These are phyloP conservation scores for Ilex aquifolium DNA, from an alignment of 257 asterid genomes.

Conservation along the genomic window DNA sequence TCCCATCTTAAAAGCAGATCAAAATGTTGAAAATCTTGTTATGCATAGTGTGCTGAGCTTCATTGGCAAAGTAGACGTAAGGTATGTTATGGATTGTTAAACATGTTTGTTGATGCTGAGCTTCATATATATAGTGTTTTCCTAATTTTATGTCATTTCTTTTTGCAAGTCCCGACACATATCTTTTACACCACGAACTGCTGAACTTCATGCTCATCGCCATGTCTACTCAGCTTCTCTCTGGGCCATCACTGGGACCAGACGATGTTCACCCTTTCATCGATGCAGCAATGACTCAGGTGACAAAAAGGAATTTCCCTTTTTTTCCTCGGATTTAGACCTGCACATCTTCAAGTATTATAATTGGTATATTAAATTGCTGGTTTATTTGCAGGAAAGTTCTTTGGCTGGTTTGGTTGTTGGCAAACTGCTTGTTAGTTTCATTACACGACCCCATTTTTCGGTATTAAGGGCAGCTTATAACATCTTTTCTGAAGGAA, in stretches of 20 bases:
- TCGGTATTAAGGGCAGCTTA: constrained; percentile 36
- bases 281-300: constrained; percentile 89
- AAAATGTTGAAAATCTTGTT: constrained; percentile 51
- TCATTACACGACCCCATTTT: constrained; percentile 58
- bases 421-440: constrained; percentile 63
- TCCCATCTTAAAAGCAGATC: constrained; percentile 43
- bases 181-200: constrained; percentile 76
- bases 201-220: constrained; percentile 73
- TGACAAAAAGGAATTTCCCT: constrained; percentile 10
- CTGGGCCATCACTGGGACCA: constrained; percentile 91
- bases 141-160: constrained; percentile 25
- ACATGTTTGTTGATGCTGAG: constrained; percentile 7
- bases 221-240: constrained; percentile 88
- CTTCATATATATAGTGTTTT: constrained; percentile 1
- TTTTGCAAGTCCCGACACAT: constrained; percentile 49
- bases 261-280: constrained; percentile 77
- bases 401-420: constrained; percentile 60
- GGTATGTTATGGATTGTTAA: constrained; percentile 44
- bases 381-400: constrained; percentile 51
- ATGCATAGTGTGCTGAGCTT: constrained; percentile 69
- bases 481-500: constrained; percentile 54
- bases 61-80: constrained; percentile 68
- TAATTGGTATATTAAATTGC: neutral
- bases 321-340: too few relatives aligned
- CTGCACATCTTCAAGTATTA: too few relatives aligned